These are phyloP conservation scores for Rhypophila decipiens DNA, from an alignment of 495 filamentous ascomycete species.

Conservation along the genomic window DNA sequence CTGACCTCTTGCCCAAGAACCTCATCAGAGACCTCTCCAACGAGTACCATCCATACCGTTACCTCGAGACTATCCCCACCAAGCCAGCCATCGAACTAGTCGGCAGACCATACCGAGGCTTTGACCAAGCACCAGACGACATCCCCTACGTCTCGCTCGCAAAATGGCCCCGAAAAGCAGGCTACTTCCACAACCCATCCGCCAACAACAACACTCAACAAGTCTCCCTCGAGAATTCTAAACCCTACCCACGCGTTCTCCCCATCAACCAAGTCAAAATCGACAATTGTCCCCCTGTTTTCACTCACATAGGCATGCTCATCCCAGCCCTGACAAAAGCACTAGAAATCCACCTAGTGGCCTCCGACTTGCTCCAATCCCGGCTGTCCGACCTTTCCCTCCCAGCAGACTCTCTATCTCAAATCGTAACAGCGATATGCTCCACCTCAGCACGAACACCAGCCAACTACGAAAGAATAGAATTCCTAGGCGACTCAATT, in stretches of 20 bases:
- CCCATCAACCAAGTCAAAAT: slow-evolving; percentile 29
- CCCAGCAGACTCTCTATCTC: slow-evolving; percentile 32
- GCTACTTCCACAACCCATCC: slow-evolving; percentile 50
- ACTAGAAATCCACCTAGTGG: slow-evolving; percentile 60
- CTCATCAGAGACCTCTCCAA: slow-evolving; percentile 28
- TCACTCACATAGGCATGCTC: slow-evolving; percentile 61
- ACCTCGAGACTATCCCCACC: slow-evolving; percentile 21
- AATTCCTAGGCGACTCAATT: slow-evolving; percentile 83
- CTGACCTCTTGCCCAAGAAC: slow-evolving; percentile 4
- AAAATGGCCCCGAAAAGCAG: slow-evolving; percentile 48
- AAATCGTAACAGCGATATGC: slow-evolving; percentile 68
- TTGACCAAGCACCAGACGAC: slow-evolving; percentile 26
- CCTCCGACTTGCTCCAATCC: slow-evolving; percentile 53
- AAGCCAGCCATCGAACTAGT: slow-evolving; percentile 31
- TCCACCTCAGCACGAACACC: slow-evolving; percentile 54
- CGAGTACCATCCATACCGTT: slow-evolving; percentile 24
- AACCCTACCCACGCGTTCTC: slow-evolving; percentile 26
- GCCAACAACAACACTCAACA: background rate
- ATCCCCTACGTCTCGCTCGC: slow-evolving; percentile 43
- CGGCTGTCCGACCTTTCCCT: slow-evolving; percentile 53
- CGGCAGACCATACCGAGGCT: slow-evolving; percentile 11
- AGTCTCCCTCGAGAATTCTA: no score
- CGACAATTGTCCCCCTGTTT: slow-evolving; percentile 53
- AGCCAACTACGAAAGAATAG: slow-evolving; percentile 76
- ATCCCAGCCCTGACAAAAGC: slow-evolving; percentile 69